These are phyloP conservation scores for Iris macrosiphon DNA, from an alignment of 106 monocot genomes.

Conservation along the genomic window DNA sequence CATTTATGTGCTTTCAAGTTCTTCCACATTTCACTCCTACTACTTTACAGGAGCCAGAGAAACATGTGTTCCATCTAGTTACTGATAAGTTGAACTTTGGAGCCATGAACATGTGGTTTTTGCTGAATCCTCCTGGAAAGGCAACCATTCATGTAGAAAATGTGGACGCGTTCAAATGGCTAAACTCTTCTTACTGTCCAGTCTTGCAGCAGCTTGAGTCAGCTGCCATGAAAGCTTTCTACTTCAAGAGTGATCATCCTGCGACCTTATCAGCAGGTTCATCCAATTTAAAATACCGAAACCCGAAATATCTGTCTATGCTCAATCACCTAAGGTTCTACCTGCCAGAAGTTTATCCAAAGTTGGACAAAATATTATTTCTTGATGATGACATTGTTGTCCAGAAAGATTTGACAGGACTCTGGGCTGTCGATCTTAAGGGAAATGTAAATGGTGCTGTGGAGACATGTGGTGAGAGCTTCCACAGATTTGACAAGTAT, in stretches of 20 bases:
- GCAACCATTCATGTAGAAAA: slow-evolving; percentile 80
- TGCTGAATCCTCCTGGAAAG: slow-evolving; percentile 65
- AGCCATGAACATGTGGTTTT: slow-evolving; percentile 89
- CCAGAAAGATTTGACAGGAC: slow-evolving; percentile 54
- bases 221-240: slow-evolving; percentile 75
- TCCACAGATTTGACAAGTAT: slow-evolving; percentile 65
- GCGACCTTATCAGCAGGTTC: slow-evolving; percentile 65
- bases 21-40: background rate
- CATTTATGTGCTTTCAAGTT: background rate
- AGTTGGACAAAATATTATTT: slow-evolving; percentile 64
- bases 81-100: slow-evolving; percentile 85
- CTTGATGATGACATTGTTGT: slow-evolving; percentile 76
- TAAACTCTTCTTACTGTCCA: slow-evolving; percentile 76
- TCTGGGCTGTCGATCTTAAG: slow-evolving; percentile 56
- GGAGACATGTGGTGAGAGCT: slow-evolving; percentile 68
- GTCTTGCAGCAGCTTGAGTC: slow-evolving; percentile 72
- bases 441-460: slow-evolving; percentile 76
- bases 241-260: slow-evolving; percentile 61
- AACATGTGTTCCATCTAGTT: slow-evolving; percentile 78
- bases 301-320: slow-evolving; percentile 76
- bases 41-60: slow-evolving; percentile 78
- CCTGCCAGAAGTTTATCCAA: slow-evolving; percentile 66
- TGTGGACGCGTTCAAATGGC: slow-evolving; percentile 76
- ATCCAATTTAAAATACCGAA: slow-evolving; percentile 62
- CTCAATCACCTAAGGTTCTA: slow-evolving; percentile 72